Base-by-base conservation (phyloP, 1,139 yeast genomes). In the Hanseniaspora sp. region DNA sequence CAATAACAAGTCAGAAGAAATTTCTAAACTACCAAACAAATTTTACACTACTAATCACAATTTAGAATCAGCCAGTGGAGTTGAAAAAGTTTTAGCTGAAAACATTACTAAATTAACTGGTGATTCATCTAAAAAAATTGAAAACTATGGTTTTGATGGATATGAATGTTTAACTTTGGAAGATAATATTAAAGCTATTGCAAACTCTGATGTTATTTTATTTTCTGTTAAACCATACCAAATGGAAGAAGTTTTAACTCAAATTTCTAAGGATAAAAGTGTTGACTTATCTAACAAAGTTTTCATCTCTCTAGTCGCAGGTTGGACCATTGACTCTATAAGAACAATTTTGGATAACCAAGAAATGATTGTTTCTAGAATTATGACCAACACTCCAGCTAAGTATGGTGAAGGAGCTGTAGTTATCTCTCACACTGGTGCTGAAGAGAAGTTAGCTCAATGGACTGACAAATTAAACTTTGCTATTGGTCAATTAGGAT, bases 351-450 rank as follows among this genome's bases (percentile, higher is more conserved):
- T 39, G 15, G 30, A 31, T 23, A 33, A 41, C 29, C 11, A 53
- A 11, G 41, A 48, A 7, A 71, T 74, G 53, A 60, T 58, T 28
- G 81, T 90, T 48, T 87, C 95, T 49, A 79, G 95, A 60, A 95
- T 94, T n/a, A 90, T 94, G 95, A 92, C 98, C 57, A 92, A 92
- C 69, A 92, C 98, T 0, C 97, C 98, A 5, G 95, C 96, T 44
- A 85, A 83, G 67, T 82, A 74, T 67, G 96, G 96, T 7, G 79
- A 82, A 63, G 98, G 97, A 53, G 87, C 94, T 76, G 96, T 97
- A 8, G 90, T 87, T 29, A 81, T 92, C 29, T 78, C 92, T 3
- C 80, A 83, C 60, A 74, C 86, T 33, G 54, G 54, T 3, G 8
- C 39, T 33, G 45, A 37, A 38, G 46, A 39, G 3, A 38, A 44